These are phyloP conservation scores for Nannochloropsis granulata DNA, from an alignment of 108 stramenopile species.

Conservation along the genomic window DNA sequence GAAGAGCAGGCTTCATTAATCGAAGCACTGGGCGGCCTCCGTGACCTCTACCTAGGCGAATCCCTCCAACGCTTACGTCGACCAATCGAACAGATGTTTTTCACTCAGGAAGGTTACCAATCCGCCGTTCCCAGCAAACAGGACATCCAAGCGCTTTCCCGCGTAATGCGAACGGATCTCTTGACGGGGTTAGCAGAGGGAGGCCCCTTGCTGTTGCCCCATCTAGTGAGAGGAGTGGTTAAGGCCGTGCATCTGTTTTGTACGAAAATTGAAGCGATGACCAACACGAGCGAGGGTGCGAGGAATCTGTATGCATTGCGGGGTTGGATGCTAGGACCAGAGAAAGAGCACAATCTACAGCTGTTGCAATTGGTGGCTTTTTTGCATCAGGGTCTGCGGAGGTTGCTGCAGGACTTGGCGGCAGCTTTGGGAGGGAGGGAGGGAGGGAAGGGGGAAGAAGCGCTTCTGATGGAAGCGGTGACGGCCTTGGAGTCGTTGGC, in stretches of 20 bases:
- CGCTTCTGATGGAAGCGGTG: background rate
- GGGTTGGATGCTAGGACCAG: background rate
- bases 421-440: background rate
- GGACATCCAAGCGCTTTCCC: slow-evolving; percentile 8
- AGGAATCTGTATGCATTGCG: background rate
- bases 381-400: slow-evolving; percentile 11
- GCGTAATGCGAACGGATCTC: slow-evolving; percentile 17
- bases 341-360: slow-evolving; percentile 26
- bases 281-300: slow-evolving; percentile 7
- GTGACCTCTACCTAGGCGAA: slow-evolving; percentile 5
- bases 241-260: slow-evolving; percentile 24
- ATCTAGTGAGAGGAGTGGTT: slow-evolving; percentile 7
- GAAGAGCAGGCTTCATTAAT: background rate
- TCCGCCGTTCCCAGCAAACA: slow-evolving; percentile 28
- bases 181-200: background rate
- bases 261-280: slow-evolving; percentile 19
- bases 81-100: slow-evolving; percentile 29
- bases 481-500: slow-evolving; percentile 3
- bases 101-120: slow-evolving; percentile 18
- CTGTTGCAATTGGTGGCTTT: slow-evolving; percentile 16
- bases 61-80: slow-evolving; percentile 8
- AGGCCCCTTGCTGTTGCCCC: slow-evolving; percentile 2
- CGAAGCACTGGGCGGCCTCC: slow-evolving; percentile 5
- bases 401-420: background rate
- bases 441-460: background rate